These are phyloP conservation scores for Pelagophyceae sp. DNA, from an alignment of 352 stramenopile species.

Conservation along the genomic window DNA sequence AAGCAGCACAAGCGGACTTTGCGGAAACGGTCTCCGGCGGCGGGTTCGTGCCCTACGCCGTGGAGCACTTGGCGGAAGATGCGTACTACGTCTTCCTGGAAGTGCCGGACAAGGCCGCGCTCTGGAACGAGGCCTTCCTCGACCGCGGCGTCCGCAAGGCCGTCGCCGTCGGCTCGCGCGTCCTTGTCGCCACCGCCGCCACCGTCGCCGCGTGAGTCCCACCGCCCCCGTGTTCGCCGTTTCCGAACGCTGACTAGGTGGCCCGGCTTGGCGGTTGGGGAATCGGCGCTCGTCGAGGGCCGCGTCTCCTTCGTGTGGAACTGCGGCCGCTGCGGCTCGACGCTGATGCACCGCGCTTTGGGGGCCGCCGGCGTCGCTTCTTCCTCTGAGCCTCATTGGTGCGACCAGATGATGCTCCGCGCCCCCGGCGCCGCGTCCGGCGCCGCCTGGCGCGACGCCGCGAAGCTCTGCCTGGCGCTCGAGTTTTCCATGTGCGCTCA, in stretches of 20 bases:
- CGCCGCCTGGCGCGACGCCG: background rate
- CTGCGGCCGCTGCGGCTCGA: background rate
- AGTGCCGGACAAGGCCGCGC: background rate
- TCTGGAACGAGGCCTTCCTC: background rate
- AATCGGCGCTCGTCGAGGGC: background rate
- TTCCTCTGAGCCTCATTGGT: background rate
- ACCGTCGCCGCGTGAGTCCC: background rate
- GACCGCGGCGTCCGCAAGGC: background rate
- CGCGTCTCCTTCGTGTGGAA: background rate
- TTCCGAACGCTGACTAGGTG: too few species aligned
- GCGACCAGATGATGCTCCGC: background rate
- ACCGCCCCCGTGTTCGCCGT: too few species aligned
- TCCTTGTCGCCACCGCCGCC: background rate
- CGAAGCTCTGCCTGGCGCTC: too few species aligned
- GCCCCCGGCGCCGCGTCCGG: too few species aligned
- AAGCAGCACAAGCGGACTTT: background rate
- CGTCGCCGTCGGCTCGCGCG: background rate
- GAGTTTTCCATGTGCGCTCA: background rate
- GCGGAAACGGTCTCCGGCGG: background rate
- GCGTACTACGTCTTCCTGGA: background rate
- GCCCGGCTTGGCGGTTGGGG: too few species aligned
- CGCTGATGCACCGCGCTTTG: background rate
- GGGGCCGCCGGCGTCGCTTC: background rate
- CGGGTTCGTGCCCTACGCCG: background rate
- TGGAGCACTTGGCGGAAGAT: too few species aligned